phyloP scores from a whole-genome alignment of 2,329 filamentous ascomycete species.

The Canariomyces notabilis region DNA sequence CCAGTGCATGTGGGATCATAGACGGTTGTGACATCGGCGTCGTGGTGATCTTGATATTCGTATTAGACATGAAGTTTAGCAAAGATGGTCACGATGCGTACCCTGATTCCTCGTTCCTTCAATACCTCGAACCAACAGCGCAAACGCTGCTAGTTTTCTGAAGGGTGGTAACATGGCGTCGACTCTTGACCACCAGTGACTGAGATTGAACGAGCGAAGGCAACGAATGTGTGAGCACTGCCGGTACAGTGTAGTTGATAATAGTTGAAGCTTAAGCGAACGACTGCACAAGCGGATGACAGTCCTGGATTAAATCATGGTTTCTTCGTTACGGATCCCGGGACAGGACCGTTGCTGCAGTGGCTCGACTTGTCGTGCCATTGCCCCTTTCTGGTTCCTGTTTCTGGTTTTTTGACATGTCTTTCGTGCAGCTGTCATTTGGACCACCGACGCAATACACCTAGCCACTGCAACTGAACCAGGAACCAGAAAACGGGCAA shows the following conservation, averaged over 20 bases:
- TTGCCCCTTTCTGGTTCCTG: too few species aligned
- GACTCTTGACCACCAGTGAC: constrained; percentile 14
- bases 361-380: too few species aligned
- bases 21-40: constrained; percentile 2
- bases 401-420: constrained; percentile 10
- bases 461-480: too few species aligned
- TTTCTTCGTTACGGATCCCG: too few species aligned
- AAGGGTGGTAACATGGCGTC: constrained; percentile 22
- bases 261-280: neutral
- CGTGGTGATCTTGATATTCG: too few species aligned
- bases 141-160: constrained; percentile 18
- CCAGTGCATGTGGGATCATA: constrained; percentile 4
- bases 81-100: constrained; percentile 18
- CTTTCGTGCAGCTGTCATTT: constrained; percentile 3
- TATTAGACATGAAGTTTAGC: neutral
- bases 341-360: too few species aligned
- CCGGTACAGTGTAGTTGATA: neutral
- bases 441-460: neutral
- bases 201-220: constrained; percentile 22
- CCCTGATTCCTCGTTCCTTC: constrained; percentile 16
- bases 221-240: constrained; percentile 17
- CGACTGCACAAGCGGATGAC: neutral
- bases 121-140: constrained; percentile 21
- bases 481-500: constrained; percentile 10
- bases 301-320: too few species aligned